phyloP scores from a whole-genome alignment of 2,329 filamentous ascomycete genomes.

The Microcyclospora pomicola region DNA sequence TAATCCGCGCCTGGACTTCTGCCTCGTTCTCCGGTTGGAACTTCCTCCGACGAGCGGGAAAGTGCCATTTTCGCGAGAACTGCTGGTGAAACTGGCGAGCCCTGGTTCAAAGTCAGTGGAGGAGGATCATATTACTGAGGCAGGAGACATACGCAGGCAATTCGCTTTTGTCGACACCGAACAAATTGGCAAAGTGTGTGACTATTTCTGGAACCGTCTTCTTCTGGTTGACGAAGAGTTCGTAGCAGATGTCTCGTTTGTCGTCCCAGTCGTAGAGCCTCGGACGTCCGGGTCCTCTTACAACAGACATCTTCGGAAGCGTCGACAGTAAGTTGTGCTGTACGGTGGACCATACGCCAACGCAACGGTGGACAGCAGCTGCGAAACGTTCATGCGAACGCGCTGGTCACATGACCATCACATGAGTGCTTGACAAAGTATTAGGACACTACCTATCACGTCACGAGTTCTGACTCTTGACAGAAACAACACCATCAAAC shows the following conservation, averaged over 20 bases:
- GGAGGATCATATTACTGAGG: not conserved
- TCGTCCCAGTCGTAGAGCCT: slow-evolving; percentile 49
- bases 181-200: slow-evolving; percentile 45
- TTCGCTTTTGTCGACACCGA: slow-evolving; percentile 34
- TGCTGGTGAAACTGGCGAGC: slow-evolving; percentile 13
- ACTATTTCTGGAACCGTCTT: slow-evolving; percentile 62
- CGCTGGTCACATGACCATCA: too few species aligned
- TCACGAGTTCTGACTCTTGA: too few species aligned
- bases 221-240: slow-evolving; percentile 64
- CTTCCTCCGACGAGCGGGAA: slow-evolving; percentile 50
- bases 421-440: too few species aligned
- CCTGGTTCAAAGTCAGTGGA: not conserved
- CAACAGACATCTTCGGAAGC: too few species aligned
- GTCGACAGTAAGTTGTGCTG: too few species aligned
- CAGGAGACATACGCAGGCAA: slow-evolving; percentile 48
- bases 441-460: too few species aligned
- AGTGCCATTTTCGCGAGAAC: slow-evolving; percentile 48
- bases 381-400: too few species aligned
- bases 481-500: too few species aligned
- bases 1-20: slow-evolving; percentile 52
- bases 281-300: too few species aligned
- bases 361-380: too few species aligned
- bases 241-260: slow-evolving; percentile 50
- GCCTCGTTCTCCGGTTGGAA: slow-evolving; percentile 58
- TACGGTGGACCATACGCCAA: too few species aligned